Base-by-base conservation (phyloP, 352 stramenopile genomes). In the Pythium scleroteichum region DNA sequence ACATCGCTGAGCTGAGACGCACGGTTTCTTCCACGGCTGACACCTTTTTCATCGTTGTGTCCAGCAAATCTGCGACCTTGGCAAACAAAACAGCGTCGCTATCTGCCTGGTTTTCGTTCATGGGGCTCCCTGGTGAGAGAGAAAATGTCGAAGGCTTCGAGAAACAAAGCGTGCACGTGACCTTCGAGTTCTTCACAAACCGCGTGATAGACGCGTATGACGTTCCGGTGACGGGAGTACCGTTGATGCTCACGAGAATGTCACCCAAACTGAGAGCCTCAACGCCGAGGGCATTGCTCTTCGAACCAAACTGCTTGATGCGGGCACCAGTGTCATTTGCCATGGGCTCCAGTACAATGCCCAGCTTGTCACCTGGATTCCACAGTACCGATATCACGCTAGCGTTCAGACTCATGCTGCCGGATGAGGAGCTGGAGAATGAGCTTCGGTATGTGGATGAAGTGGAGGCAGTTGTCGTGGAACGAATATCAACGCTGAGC, bases 181-280 rank as follows among this genome's bases (percentile, higher is more conserved):
- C 75, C 53, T 90, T 92, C 41, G 75, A 76, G 71, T 83, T 81
- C 66, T 94, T 94, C 33, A 94, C 62, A 58, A 92, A 92, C 27
- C 80, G 78, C 53, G 75, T 82, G 64, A 94, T 88, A 26, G 80
- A 85, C 41, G 78, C 57, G 57, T 84, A 86, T 23, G 77, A 75
- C 48, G 82, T 75, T 20, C 56, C 71, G 4, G 64, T 66, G 17
- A 92, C 85, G 0, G 72, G 71, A 19, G 79, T 73, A 70, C 79
- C 85, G 62, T 92, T 94, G 59, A 94, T 90, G 60, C 82, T 85
- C 33, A 88, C 62, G 27, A 94, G 75, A 39, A 89, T 73, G 61
- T 94, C 82, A 17, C 80, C 82, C 0, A 78, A 57, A 12, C 45
- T 62, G 1, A 94, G 72, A 19, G 68, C 44, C 59, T 92, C 82